A percentile compares a stretch with the other conserved stretches of the same genome.
Evolutionary conservation across 1,284 basidiomycete species (phyloP).

Genomic region (Ganoderma leucocontextum): DNA sequence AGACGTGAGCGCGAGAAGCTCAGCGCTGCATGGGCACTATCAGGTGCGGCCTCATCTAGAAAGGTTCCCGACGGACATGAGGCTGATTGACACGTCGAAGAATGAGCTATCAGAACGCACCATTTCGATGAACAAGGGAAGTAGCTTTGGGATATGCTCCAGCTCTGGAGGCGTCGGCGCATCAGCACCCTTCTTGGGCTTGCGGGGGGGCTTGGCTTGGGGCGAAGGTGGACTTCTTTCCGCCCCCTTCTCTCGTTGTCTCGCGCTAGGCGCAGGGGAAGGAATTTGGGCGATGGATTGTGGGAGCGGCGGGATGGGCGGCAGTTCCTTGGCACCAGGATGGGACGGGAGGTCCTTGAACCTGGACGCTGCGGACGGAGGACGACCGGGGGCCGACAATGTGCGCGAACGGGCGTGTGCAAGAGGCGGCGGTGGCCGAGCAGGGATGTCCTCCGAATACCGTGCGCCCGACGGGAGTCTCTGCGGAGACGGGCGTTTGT

Average conservation of each 20-base stretch:
- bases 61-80: not conserved
- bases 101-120: conserved; percentile 53
- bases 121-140: conserved; percentile 91
- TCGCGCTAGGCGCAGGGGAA: conserved; percentile 10
- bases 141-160: conserved; percentile 75
- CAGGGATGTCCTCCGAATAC: conserved; percentile 17
- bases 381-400: not conserved
- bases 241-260: conserved; percentile 22
- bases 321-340: not conserved
- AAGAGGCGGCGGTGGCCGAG: not conserved
- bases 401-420: conserved; percentile 7
- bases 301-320: conserved; percentile 15
- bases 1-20: not conserved
- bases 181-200: conserved; percentile 46
- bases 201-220: conserved; percentile 21
- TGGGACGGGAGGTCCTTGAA: conserved; percentile 21
- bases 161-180: conserved; percentile 80
- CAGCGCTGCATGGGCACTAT: conserved; percentile 22
- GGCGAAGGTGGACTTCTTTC: conserved; percentile 23
- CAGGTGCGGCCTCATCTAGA: conserved; percentile 36
- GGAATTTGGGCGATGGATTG: conserved; percentile 16
- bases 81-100: not conserved
- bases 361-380: conserved; percentile 14
- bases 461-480: conserved; percentile 13
- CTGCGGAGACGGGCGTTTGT: conserved; percentile 19